A percentile compares a stretch with the other conserved stretches of the same genome.
These are phyloP conservation scores for Triticum dicoccoides DNA, from an alignment of 176 grass and related monocot species.

Conservation along the genomic window DNA sequence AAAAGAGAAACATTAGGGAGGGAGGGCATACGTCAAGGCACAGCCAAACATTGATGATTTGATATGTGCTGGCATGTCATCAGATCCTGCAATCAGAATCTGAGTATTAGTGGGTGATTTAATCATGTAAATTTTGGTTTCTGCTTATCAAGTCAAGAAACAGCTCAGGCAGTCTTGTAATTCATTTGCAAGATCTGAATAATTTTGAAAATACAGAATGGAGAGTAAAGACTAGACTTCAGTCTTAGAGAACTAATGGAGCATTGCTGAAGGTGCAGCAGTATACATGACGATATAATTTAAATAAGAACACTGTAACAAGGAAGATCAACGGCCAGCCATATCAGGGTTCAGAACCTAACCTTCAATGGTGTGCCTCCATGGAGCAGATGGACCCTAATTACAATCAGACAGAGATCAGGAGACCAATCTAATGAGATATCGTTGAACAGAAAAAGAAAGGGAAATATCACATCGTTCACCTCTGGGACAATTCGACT, in stretches of 20 bases:
- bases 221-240: background rate
- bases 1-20: background rate
- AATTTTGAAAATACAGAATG: background rate
- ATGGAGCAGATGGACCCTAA: slow-evolving; percentile 89
- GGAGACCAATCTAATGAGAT: background rate
- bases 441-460: slow-evolving; percentile 12
- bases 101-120: slow-evolving; percentile 27
- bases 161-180: background rate
- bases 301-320: background rate
- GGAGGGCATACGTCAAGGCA: slow-evolving; percentile 56
- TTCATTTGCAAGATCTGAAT: background rate
- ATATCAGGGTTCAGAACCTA: slow-evolving; percentile 3
- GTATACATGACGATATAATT: background rate
- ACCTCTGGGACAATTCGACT: slow-evolving; percentile 93
- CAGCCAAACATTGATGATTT: slow-evolving; percentile 99
- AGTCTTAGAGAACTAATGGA: background rate
- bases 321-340: background rate
- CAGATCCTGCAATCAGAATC: slow-evolving; percentile 64
- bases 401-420: slow-evolving; percentile 5
- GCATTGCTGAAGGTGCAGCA: background rate
- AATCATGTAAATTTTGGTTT: slow-evolving; percentile 14
- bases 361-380: slow-evolving; percentile 97
- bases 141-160: background rate
- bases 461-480: background rate
- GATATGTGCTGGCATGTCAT: slow-evolving; percentile 99